Evolutionary conservation across 225 moss, liverwort and hornwort species (phyloP).

Genomic region (Rhytidiadelphus loreus): DNA sequence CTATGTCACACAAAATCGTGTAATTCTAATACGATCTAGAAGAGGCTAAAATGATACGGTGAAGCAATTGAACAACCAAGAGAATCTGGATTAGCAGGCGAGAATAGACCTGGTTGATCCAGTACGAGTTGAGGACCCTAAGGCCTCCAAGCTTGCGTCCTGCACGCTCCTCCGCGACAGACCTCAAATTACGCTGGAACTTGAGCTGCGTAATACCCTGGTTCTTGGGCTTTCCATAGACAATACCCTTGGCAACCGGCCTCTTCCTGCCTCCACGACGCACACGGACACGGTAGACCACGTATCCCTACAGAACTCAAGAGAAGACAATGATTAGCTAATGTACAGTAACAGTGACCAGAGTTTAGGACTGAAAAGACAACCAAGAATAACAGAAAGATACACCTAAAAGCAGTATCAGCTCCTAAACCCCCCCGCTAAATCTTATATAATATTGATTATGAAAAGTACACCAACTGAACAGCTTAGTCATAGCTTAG

Average conservation of each 20-base stretch:
- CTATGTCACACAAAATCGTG: background rate
- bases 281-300: slow-evolving; percentile 82
- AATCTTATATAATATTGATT: background rate
- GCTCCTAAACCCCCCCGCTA: background rate
- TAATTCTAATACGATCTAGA: background rate
- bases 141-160: slow-evolving; percentile 83
- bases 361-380: background rate
- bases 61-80: background rate
- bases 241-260: slow-evolving; percentile 86
- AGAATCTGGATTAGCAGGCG: background rate
- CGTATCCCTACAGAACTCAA: slow-evolving; percentile 39
- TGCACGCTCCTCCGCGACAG: slow-evolving; percentile 86
- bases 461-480: background rate
- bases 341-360: background rate
- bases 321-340: background rate
- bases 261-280: slow-evolving; percentile 90
- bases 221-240: slow-evolving; percentile 87
- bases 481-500: background rate
- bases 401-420: background rate
- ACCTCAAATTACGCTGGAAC: slow-evolving; percentile 81
- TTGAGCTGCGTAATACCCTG: slow-evolving; percentile 94
- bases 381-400: background rate
- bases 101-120: slow-evolving; percentile 71
- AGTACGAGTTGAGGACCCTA: slow-evolving; percentile 78
- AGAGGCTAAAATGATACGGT: too few species aligned